Conservation (phyloP, 2,329 filamentous ascomycete genomes). For the Aspergillus calidoustus region DNA sequence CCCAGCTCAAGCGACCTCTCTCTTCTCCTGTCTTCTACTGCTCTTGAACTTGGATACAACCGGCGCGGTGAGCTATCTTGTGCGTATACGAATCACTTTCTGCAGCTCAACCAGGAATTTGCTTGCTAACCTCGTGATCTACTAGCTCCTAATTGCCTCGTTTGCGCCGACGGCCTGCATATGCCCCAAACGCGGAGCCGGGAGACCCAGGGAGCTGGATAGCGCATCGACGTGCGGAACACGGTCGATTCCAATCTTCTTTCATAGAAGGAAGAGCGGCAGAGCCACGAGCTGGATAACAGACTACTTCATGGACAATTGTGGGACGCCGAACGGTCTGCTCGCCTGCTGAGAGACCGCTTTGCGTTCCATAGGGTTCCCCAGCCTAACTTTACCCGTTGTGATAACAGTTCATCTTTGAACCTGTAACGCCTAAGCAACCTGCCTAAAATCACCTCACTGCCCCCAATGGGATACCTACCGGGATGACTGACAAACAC, state of each 20-base stretch:
- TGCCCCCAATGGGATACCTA: constrained; percentile 37
- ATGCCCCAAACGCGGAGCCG: not conserved
- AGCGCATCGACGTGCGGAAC: not conserved
- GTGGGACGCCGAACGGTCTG: constrained; percentile 56
- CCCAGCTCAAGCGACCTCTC: too few relatives aligned
- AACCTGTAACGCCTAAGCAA: constrained; percentile 18
- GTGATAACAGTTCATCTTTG: constrained; percentile 6
- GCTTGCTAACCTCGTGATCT: not conserved
- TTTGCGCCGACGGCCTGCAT: constrained; percentile 4
- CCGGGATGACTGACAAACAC: constrained; percentile 44
- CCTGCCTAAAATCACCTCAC: constrained; percentile 21
- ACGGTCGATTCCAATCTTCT: constrained; percentile 1
- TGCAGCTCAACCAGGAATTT: not conserved
- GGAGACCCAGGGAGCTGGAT: not conserved
- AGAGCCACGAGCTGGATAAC: constrained; percentile 22
- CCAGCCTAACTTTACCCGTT: constrained; percentile 39
- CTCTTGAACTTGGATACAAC: constrained; percentile 10
- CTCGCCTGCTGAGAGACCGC: constrained; percentile 54
- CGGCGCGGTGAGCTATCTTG: constrained; percentile 6
- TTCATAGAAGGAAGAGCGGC: not conserved
- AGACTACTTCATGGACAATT: constrained; percentile 46
- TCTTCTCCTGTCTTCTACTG: constrained; percentile 3
- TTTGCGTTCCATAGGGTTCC: constrained; percentile 58
- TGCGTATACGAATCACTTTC: not conserved
- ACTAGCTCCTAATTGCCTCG: not conserved